These are phyloP conservation scores for Monosporascus sp. DNA, from an alignment of 2,329 filamentous ascomycete species.

Conservation along the genomic window DNA sequence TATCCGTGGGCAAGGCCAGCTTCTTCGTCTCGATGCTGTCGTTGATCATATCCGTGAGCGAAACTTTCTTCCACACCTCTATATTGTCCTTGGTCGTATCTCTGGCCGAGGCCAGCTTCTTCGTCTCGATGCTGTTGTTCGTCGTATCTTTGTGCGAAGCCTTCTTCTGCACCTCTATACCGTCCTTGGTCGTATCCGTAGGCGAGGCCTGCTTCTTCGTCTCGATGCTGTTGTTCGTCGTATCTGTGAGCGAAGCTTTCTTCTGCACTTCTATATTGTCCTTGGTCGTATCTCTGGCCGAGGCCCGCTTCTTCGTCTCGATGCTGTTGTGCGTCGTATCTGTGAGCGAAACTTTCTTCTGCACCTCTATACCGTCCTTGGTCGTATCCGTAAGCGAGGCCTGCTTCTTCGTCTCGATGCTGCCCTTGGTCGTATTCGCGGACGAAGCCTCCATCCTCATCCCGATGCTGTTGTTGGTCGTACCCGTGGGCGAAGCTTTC, in stretches of 20 bases:
- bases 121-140: not conserved
- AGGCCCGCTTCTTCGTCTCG: no score
- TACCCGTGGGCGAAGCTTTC: not conserved
- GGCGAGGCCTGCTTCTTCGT: not conserved
- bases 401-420: no score
- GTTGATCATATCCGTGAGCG: not conserved
- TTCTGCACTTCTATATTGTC: no score
- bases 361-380: not conserved
- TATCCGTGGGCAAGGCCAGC: not conserved
- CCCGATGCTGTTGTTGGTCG: no score
- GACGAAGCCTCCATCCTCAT: no score
- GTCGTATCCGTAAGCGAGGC: not conserved
- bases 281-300: no score
- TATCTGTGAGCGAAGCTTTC: not conserved
- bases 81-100: not conserved
- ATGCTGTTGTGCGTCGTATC: not conserved
- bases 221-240: not conserved
- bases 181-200: not conserved
- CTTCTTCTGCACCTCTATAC: not conserved
- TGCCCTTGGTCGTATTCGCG: no score
- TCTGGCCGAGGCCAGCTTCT: not conserved
- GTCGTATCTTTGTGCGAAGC: not conserved
- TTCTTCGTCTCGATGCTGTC: not conserved
- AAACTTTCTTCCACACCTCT: not conserved
- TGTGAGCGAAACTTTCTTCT: not conserved